These are phyloP conservation scores for Przewalskia tangutica DNA, from an alignment of 257 asterid genomes.

Conservation along the genomic window DNA sequence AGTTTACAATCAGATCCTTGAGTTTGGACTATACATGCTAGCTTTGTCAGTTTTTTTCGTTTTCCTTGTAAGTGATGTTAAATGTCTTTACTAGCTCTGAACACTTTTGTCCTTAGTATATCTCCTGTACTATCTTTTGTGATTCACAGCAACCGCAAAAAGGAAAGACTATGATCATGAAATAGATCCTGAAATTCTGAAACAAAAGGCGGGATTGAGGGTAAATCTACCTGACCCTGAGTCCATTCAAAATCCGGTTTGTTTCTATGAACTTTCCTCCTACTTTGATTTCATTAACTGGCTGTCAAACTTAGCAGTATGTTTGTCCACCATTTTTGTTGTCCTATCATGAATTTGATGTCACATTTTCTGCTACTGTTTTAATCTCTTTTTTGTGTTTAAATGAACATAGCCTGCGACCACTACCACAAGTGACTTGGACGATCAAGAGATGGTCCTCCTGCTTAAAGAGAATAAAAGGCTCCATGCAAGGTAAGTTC, in stretches of 20 bases:
- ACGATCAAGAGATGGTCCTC: conserved; percentile 31
- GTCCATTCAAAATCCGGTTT: conserved; percentile 25
- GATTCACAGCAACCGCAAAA: conserved; percentile 31
- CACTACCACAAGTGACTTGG: conserved; percentile 16
- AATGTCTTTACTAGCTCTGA: background rate
- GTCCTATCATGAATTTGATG: background rate
- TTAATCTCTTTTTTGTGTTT: conserved; percentile 9
- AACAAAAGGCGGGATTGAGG: conserved; percentile 22
- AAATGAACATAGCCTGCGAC: conserved; percentile 24
- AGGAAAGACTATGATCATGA: conserved; percentile 35
- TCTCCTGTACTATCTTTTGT: background rate
- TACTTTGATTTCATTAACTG: background rate
- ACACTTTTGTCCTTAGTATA: background rate
- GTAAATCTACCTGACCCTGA: conserved; percentile 15
- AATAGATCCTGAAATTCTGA: conserved; percentile 35
- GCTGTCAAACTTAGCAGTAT: background rate
- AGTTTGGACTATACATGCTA: background rate
- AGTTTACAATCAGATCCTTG: background rate
- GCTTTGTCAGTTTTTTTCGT: background rate
- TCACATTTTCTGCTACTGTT: conserved; percentile 10
- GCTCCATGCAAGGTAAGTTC: conserved; percentile 55
- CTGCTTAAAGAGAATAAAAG: conserved; percentile 42
- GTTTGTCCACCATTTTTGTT: background rate
- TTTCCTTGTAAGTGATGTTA: background rate
- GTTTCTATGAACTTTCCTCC: background rate